Percentiles rank a stretch among this genome's conserved stretches.
phyloP scores from a whole-genome alignment of 352 stramenopile genomes.

The Phytopythium kandeliae region DNA sequence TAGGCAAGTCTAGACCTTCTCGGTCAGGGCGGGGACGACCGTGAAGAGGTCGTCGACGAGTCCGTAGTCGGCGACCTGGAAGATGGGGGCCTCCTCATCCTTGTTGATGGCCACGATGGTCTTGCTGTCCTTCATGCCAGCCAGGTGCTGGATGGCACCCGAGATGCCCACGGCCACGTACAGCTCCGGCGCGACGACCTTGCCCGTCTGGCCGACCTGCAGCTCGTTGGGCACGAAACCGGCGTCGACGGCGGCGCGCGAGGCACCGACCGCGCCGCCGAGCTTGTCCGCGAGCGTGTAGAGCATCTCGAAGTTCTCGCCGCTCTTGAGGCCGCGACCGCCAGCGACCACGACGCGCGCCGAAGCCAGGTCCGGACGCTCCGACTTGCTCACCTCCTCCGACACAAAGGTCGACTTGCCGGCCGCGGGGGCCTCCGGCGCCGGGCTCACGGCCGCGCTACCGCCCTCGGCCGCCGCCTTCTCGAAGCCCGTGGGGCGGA shows the following conservation, averaged over 20 bases:
- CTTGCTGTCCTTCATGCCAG: conserved; percentile 99
- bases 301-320: conserved; percentile 98
- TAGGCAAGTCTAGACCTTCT: conserved; percentile 89
- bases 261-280: conserved; percentile 95
- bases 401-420: conserved; percentile 89
- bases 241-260: conserved; percentile 96
- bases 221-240: conserved; percentile 98
- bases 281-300: conserved; percentile 98
- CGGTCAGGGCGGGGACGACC: conserved; percentile 95
- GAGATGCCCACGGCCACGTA: conserved; percentile 98
- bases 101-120: conserved; percentile 99
- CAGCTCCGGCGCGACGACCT: conserved; percentile 97
- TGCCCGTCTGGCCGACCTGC: conserved; percentile 99
- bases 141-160: conserved; percentile 99
- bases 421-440: conserved; percentile 41
- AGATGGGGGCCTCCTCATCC: conserved; percentile 99
- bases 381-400: conserved; percentile 93
- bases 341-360: conserved; percentile 95
- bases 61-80: conserved; percentile 98
- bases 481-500: conserved; percentile 97
- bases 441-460: conserved; percentile 60
- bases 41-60: conserved; percentile 98
- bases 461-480: conserved; percentile 87
- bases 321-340: conserved; percentile 95
- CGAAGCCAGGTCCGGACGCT: conserved; percentile 93